Evolutionary conservation across 805 yeast genomes (phyloP).

Genomic region (Kluyveromyces dobzhanskii): DNA sequence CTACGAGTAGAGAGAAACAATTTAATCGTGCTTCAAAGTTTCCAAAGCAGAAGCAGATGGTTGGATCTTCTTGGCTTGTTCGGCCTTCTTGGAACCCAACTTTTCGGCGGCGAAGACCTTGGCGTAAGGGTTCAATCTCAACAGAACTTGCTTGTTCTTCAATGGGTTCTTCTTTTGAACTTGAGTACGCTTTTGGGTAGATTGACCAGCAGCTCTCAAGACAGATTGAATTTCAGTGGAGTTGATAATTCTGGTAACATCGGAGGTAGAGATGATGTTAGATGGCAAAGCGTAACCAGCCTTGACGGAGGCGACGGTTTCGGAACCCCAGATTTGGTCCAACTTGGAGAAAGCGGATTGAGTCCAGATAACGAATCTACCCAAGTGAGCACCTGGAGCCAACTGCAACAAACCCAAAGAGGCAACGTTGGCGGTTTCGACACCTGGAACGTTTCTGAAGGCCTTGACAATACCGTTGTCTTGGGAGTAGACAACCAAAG

Average conservation of each 20-base stretch:
- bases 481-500: constrained; percentile 95
- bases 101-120: constrained; percentile 91
- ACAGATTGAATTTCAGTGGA: constrained; percentile 98
- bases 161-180: constrained; percentile 98
- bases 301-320: constrained; percentile 66
- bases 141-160: constrained; percentile 97
- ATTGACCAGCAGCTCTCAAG: constrained; percentile 92
- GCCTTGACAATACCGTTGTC: constrained; percentile 98
- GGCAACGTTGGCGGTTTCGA: constrained; percentile 89
- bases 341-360: constrained; percentile 95
- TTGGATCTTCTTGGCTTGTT: constrained; percentile 52
- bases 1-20: neutral
- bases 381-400: constrained; percentile 99
- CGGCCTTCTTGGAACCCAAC: constrained; percentile 76
- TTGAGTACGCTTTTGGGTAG: constrained; percentile 87
- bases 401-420: constrained; percentile 93
- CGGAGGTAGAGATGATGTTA: constrained; percentile 92
- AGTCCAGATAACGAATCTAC: constrained; percentile 99
- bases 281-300: constrained; percentile 87
- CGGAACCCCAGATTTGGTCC: constrained; percentile 96
- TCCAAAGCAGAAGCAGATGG: constrained; percentile 64
- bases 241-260: constrained; percentile 95
- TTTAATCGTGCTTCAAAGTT: constrained; percentile 56
- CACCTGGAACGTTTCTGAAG: constrained; percentile 99
- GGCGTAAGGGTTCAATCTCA: constrained; percentile 99